Evolutionary conservation across 2,329 filamentous ascomycete species (phyloP), one percentile per base, ranked within the genome.

Genomic region (Pestalotiopsis sp.): DNA sequence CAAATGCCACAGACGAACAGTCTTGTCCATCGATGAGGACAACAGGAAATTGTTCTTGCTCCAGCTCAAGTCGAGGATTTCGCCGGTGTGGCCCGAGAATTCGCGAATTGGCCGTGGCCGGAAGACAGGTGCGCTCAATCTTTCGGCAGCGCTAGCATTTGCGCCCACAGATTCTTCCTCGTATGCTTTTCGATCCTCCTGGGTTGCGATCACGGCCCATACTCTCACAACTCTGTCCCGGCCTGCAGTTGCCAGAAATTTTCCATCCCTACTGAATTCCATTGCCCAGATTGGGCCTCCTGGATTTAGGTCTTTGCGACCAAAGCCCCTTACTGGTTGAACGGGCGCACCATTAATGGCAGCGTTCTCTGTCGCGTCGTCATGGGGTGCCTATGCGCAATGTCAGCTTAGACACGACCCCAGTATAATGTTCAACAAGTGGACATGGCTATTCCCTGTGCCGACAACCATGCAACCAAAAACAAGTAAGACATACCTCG

Each of bases 41-140:
- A 99, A 85, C 36, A 99, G 81, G 74, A 99, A 99, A 79, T 97
- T 97, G 81, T 99, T 99, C 85, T 98, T 99, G 83, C 95, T 98
- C 96, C 96, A 99, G 78, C 93, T 97, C 69, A 99, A 80, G 77
- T 97, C 95, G 72, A 99, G 83, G 5, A 99, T 90, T 73, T 97
- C 95, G 17, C 92, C 91, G 0, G 89, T 91, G 77, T 99, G 96
- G 4, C 94, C 95, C 66, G 87, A 83, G 72, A 96, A 98, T 76
- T 97, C 92, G 67, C 91, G 88, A 11, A 93, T 79, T 0, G 95
- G 93, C 75, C 93, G 92, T 64, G 89, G 89, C 71, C 90, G 90
- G 77, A 99, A 98, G 0, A 99, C 95, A 2, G 95, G 95, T 1
- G 96, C 95, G 73, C 93, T 97, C 61, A 98, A 83, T 71, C 89